Evolutionary conservation across 73 alveolate species (phyloP).

Genomic region (Paramecium caudatum): DNA sequence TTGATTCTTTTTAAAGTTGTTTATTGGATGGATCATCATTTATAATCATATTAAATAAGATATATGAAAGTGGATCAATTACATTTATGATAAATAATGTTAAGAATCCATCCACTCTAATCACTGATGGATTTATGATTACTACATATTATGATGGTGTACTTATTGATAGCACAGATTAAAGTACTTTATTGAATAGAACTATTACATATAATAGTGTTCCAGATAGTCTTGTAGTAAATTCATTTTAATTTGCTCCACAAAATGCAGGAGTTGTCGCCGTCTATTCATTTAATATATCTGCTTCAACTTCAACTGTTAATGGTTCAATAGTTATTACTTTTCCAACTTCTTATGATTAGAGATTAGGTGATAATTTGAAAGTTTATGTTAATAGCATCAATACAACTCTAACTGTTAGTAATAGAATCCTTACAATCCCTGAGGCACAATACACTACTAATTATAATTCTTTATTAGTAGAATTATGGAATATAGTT

Average conservation of each 20-base stretch:
- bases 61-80: slow-evolving; percentile 16
- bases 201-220: slow-evolving; percentile 21
- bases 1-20: slow-evolving; percentile 70
- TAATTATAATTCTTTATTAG: background rate
- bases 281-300: slow-evolving; percentile 65
- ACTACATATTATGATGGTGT: slow-evolving; percentile 66
- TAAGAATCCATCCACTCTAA: slow-evolving; percentile 43
- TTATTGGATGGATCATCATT: slow-evolving; percentile 66
- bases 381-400: slow-evolving; percentile 61
- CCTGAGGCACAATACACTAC: background rate
- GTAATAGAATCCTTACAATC: background rate
- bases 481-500: slow-evolving; percentile 26
- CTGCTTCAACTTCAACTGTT: slow-evolving; percentile 7
- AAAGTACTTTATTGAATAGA: slow-evolving; percentile 57
- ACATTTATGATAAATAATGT: slow-evolving; percentile 60
- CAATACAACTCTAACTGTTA: slow-evolving; percentile 12
- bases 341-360: slow-evolving; percentile 77
- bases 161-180: slow-evolving; percentile 43
- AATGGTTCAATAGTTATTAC: slow-evolving; percentile 50
- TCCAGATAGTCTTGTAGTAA: slow-evolving; percentile 61
- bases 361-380: slow-evolving; percentile 76
- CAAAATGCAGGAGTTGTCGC: slow-evolving; percentile 77
- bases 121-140: slow-evolving; percentile 66
- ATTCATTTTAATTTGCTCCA: slow-evolving; percentile 67
- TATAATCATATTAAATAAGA: slow-evolving; percentile 7